Evolutionary conservation across 139 green algal genomes (phyloP), one percentile per base, ranked within the genome.

Genomic region (Micromonas pusilla): DNA sequence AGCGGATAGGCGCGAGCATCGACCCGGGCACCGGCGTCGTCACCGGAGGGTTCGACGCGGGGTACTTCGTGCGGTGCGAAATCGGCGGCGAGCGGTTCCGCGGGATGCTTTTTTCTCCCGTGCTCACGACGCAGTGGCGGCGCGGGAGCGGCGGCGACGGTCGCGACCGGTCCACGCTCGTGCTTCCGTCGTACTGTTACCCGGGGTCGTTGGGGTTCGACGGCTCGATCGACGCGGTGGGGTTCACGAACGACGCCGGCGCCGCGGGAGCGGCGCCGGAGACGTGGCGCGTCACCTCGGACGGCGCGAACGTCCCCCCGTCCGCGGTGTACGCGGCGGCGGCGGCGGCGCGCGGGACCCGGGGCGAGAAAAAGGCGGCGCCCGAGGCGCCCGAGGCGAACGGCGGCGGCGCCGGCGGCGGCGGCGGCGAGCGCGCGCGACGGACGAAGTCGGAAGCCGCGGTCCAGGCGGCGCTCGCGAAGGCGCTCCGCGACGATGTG

Each of bases 21-120:
- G 45, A 57, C 45, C 9, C 16, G 9, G 45, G 16, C 45, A 16
- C 9, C 45, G 45, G 66, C 37, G 33, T 33, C n/a, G 26, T 73
- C 5, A 73, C 66, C 30, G 66, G 66, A 28, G n/a, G 30, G 26
- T 73, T 73, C 33, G 66, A 73, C 2, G 33, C 66, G 30, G 66
- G 66, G 1, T 73, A 73, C 31, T 73, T 73, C 23, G 32, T 53
- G 1, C 13, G 23, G 2, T n/a, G 34, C 32, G 33, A 26, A 28
- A 53, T 73, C 19, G 66, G 52, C 63, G 63, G 63, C 63, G 31
- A 37, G 63, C 28, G 31, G 31, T 70, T 20, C 63, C 31, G 28
- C 28, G 63, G 63, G n/a, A 34, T 70, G 28, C 28, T 34, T 25
- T 70, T 70, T 34, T 70, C 63, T 1, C 63, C 63, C 20, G 63